Evolutionary conservation across 176 grass and related monocot genomes (phyloP).

Genomic region (Poa pratensis): DNA sequence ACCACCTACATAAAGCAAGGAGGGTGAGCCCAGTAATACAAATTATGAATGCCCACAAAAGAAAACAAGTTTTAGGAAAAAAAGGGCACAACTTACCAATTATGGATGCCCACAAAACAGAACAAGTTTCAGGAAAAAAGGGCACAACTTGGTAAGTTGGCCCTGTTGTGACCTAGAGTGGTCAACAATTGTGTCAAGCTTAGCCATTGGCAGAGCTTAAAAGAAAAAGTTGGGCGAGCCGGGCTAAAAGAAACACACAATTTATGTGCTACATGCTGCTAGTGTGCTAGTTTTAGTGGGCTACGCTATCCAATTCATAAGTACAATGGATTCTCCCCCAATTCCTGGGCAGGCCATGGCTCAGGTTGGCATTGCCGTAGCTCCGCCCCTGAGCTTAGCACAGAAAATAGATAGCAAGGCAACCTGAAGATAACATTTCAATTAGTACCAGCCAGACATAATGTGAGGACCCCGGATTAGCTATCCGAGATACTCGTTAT

Average conservation of each 20-base stretch:
- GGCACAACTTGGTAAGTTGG: neutral
- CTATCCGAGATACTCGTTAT: too few species aligned
- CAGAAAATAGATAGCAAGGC: neutral
- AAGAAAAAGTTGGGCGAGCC: too few species aligned
- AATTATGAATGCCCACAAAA: neutral
- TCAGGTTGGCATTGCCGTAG: too few species aligned
- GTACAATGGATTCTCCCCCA: too few species aligned
- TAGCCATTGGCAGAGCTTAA: neutral
- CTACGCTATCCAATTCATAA: too few species aligned
- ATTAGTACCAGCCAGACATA: neutral
- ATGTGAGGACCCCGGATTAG: too few species aligned
- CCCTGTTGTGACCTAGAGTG: neutral
- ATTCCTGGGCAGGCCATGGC: too few species aligned
- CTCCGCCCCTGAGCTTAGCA: neutral
- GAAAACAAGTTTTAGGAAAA: neutral
- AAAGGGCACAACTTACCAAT: neutral
- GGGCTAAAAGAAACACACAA: too few species aligned
- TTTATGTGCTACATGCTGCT: too few species aligned
- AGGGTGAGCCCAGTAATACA: neutral
- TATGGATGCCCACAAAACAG: neutral
- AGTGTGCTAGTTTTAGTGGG: too few species aligned
- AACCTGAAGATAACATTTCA: slow-evolving; percentile 16
- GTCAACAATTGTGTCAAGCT: neutral
- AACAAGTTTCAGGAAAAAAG: neutral
- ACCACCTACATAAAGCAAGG: slow-evolving; percentile 72